These are phyloP conservation scores for Ocimum tenuiflorum DNA, from an alignment of 257 asterid genomes.

Conservation along the genomic window DNA sequence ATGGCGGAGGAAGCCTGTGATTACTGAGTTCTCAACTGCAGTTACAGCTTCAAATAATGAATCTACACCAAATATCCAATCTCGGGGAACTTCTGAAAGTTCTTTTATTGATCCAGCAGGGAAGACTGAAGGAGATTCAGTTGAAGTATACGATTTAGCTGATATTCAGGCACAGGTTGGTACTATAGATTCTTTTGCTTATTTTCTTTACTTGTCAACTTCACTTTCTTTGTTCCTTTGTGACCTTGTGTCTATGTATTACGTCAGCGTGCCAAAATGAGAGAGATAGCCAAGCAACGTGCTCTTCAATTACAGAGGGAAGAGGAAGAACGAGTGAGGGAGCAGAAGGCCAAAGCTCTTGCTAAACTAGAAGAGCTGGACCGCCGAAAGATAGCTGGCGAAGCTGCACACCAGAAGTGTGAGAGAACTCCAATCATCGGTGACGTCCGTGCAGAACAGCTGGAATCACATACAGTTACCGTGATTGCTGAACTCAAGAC, in stretches of 20 bases:
- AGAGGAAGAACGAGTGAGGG: slow-evolving; percentile 83
- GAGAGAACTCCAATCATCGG: slow-evolving; percentile 27
- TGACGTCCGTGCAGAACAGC: slow-evolving; percentile 25
- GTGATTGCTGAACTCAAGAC: slow-evolving; percentile 28
- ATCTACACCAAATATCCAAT: slow-evolving; percentile 28
- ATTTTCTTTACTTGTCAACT: slow-evolving; percentile 38
- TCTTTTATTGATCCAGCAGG: slow-evolving; percentile 23
- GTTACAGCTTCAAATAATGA: slow-evolving; percentile 25
- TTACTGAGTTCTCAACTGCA: slow-evolving; percentile 34
- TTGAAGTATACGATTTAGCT: slow-evolving; percentile 50
- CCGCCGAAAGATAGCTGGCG: slow-evolving; percentile 57
- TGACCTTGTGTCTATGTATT: slow-evolving; percentile 18
- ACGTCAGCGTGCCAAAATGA: slow-evolving; percentile 69
- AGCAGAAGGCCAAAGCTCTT: slow-evolving; percentile 86
- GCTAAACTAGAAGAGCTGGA: slow-evolving; percentile 94
- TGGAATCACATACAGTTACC: slow-evolving; percentile 21
- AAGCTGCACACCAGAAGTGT: slow-evolving; percentile 31
- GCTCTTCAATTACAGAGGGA: slow-evolving; percentile 75
- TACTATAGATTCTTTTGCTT: background rate
- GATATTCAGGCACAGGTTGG: slow-evolving; percentile 73
- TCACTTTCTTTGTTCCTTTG: slow-evolving; percentile 18
- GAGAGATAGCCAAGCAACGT: slow-evolving; percentile 82
- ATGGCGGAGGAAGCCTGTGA: slow-evolving; percentile 40
- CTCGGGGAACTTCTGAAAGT: slow-evolving; percentile 34
- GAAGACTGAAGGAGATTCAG: slow-evolving; percentile 41